Percentiles rank a stretch among this genome's conserved stretches.
phyloP scores from a whole-genome alignment of 208 protist genomes.

The Balamuthia mandrillaris region DNA sequence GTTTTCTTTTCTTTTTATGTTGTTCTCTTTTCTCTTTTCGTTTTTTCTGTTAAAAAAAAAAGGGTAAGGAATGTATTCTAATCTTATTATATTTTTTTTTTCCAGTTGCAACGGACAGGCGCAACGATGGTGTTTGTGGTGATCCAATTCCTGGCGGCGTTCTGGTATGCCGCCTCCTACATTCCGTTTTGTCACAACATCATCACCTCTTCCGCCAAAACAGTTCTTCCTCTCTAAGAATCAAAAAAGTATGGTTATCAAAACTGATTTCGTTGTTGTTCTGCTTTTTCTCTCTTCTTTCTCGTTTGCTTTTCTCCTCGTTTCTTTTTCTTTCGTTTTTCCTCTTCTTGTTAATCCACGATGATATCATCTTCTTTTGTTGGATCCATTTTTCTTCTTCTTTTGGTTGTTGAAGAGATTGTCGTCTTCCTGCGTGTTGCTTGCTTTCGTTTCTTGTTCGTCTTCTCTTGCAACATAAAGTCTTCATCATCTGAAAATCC shows the following conservation, averaged over 20 bases:
- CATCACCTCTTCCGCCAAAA: neutral
- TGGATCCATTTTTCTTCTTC: neutral
- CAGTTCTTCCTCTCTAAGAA: neutral
- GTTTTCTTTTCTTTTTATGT: too few relatives aligned
- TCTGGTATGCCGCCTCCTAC: neutral
- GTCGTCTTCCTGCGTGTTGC: neutral
- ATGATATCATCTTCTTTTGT: neutral
- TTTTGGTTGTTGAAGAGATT: too few relatives aligned
- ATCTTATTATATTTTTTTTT: neutral
- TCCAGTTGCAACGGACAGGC: neutral
- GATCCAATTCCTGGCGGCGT: neutral
- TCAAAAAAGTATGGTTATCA: neutral
- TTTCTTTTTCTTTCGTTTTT: neutral
- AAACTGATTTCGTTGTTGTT: too few relatives aligned
- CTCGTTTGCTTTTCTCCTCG: neutral
- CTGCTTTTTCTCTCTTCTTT: neutral
- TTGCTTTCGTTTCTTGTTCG: neutral
- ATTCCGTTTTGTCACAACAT: conserved; percentile 13
- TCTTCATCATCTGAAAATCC: neutral
- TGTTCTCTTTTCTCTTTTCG: too few relatives aligned
- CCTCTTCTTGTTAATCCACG: neutral
- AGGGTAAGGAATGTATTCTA: too few relatives aligned
- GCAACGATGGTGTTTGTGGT: neutral
- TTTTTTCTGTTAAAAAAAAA: too few relatives aligned
- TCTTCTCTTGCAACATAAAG: neutral